These are phyloP conservation scores for Acorus calamus DNA, from an alignment of 106 monocot genomes.

Conservation along the genomic window DNA sequence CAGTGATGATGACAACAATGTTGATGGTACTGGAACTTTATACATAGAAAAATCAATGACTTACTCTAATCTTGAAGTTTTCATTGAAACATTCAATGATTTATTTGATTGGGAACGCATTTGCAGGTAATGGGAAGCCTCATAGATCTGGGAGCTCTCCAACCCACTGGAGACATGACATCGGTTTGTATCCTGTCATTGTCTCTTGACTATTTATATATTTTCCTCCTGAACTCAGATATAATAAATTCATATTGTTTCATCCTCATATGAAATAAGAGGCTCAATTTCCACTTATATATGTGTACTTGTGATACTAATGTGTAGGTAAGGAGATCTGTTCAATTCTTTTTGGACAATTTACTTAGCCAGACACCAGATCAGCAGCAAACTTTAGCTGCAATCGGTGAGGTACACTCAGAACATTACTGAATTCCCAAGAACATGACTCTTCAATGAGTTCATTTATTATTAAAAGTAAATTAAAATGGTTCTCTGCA, in stretches of 20 bases:
- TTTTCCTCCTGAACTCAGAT: too few relatives aligned
- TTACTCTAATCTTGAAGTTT: too few relatives aligned
- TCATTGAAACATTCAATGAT: background rate
- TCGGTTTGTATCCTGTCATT: constrained; percentile 40
- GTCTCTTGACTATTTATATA: too few relatives aligned
- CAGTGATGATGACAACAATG: background rate
- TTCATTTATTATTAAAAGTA: constrained; percentile 4
- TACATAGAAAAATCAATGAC: too few relatives aligned
- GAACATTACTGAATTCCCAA: background rate
- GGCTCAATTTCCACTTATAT: background rate
- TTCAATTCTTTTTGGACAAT: constrained; percentile 94
- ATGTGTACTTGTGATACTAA: background rate
- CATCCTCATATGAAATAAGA: too few relatives aligned
- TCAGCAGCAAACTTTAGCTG: constrained; percentile 82
- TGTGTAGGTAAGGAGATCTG: constrained; percentile 70
- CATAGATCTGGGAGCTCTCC: constrained; percentile 82
- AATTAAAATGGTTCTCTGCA: constrained; percentile 22
- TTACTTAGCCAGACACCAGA: constrained; percentile 65
- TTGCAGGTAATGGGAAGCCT: constrained; percentile 70
- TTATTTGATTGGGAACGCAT: background rate
- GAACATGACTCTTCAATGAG: background rate
- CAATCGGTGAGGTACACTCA: constrained; percentile 78
- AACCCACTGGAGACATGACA: constrained; percentile 89
- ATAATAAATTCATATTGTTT: too few relatives aligned
- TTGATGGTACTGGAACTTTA: too few relatives aligned